These are phyloP conservation scores for Pseudophaeomoniella oleicola DNA, from an alignment of 2,329 filamentous ascomycete genomes.

Conservation along the genomic window DNA sequence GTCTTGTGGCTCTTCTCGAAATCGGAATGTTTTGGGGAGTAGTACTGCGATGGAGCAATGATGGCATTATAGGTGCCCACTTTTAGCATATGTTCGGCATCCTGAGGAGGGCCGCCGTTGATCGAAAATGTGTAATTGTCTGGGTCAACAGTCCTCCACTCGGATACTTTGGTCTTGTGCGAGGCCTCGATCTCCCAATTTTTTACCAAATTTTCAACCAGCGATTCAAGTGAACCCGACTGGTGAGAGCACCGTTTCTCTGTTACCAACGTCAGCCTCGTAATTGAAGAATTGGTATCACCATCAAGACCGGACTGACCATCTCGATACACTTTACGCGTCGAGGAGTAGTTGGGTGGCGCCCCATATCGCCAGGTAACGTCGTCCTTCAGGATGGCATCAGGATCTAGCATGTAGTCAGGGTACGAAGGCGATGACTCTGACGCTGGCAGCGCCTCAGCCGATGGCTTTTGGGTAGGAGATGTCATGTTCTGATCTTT, in stretches of 20 bases:
- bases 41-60: conserved; percentile 48
- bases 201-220: conserved; percentile 57
- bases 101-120: conserved; percentile 43
- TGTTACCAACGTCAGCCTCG: too few species aligned
- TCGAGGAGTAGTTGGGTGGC: conserved; percentile 51
- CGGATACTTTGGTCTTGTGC: conserved; percentile 45
- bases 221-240: conserved; percentile 39
- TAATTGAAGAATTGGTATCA: too few species aligned
- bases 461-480: neutral
- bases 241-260: conserved; percentile 43
- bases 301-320: conserved; percentile 31
- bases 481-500: neutral
- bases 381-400: conserved; percentile 41
- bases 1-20: conserved; percentile 53
- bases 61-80: conserved; percentile 58
- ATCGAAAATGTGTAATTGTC: conserved; percentile 47
- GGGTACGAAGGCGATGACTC: conserved; percentile 21
- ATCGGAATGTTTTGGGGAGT: conserved; percentile 45
- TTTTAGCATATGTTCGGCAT: conserved; percentile 49
- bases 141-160: conserved; percentile 53
- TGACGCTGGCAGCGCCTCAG: neutral
- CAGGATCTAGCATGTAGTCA: conserved; percentile 44
- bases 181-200: conserved; percentile 61
- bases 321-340: conserved; percentile 42
- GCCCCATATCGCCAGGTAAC: conserved; percentile 45